Conservation (phyloP, 345 rosid genomes). For the Eucalyptus guilfoylei region DNA sequence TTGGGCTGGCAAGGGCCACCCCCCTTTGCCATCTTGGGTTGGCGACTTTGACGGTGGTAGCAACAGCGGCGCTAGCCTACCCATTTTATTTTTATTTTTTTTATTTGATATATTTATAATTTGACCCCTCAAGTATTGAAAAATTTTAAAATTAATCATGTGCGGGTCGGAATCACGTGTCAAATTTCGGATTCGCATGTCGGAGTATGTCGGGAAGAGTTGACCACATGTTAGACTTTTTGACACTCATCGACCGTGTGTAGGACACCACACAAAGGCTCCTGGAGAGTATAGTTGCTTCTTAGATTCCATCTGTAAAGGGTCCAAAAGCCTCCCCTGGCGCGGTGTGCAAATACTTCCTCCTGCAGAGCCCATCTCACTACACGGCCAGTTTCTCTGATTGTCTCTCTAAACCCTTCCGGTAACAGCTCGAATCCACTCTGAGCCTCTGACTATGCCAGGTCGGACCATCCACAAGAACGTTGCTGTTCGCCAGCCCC, state of each 20-base stretch:
- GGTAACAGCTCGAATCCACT: background rate
- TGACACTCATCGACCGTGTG: too few species aligned
- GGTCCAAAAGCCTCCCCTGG: background rate
- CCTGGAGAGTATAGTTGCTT: accelerated
- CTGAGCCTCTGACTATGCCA: background rate
- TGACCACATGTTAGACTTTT: accelerated
- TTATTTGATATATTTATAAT: too few species aligned
- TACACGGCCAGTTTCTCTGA: accelerated
- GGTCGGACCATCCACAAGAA: background rate
- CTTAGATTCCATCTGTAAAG: accelerated
- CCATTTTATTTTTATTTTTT: accelerated
- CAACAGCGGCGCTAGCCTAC: too few species aligned
- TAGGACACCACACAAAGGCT: accelerated
- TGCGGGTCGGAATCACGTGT: accelerated
- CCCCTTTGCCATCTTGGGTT: accelerated
- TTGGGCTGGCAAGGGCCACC: accelerated
- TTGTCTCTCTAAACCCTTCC: background rate
- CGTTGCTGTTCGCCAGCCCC: background rate
- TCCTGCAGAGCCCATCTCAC: background rate
- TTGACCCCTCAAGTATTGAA: accelerated
- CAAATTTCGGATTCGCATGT: accelerated
- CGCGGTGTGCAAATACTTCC: background rate
- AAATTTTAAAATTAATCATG: accelerated
- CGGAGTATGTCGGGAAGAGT: accelerated
- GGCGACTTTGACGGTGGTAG: accelerated